Percentiles rank a stretch among this genome's conserved stretches.
phyloP scores from a whole-genome alignment of 2,329 filamentous ascomycete species.

The Botrytis hyacinthi region DNA sequence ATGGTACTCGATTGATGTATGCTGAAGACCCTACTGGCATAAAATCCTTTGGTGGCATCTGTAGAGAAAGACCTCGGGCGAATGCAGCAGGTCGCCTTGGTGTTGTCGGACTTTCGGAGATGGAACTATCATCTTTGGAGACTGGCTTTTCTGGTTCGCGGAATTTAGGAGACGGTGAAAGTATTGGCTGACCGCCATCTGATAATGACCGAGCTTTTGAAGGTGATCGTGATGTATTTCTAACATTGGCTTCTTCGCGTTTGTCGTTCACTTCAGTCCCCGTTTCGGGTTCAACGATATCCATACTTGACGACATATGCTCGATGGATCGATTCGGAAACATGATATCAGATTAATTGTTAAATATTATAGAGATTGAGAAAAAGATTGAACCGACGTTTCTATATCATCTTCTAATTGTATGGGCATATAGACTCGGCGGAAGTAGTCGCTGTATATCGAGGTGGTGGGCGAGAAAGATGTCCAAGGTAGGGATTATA shows the following conservation, averaged over 20 bases:
- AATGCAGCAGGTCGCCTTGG: constrained; percentile 68
- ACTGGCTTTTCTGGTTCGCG: constrained; percentile 36
- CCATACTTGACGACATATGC: constrained; percentile 20
- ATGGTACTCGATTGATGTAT: constrained; percentile 59
- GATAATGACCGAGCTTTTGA: constrained; percentile 38
- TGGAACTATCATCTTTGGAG: constrained; percentile 39
- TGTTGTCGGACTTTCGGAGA: constrained; percentile 56
- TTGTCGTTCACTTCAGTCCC: constrained; percentile 4
- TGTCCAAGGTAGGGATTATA: background rate
- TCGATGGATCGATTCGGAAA: constrained; percentile 2
- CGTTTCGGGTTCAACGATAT: constrained; percentile 10
- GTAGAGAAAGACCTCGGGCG: constrained; percentile 65
- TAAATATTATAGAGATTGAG: background rate
- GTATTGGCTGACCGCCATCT: constrained; percentile 32
- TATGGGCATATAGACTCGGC: background rate
- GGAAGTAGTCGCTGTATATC: background rate
- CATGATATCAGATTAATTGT: constrained; percentile 5
- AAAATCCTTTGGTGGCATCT: constrained; percentile 60
- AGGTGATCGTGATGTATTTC: constrained; percentile 30
- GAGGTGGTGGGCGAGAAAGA: background rate
- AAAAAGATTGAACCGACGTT: background rate
- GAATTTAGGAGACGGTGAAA: constrained; percentile 39
- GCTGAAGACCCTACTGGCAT: constrained; percentile 44
- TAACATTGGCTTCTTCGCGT: constrained; percentile 12
- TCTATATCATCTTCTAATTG: constrained; percentile 1